Percentiles rank a stretch among this genome's conserved stretches.
Conservation (phyloP, 2,329 filamentous ascomycete species). For the Cladosporium sp. region DNA sequence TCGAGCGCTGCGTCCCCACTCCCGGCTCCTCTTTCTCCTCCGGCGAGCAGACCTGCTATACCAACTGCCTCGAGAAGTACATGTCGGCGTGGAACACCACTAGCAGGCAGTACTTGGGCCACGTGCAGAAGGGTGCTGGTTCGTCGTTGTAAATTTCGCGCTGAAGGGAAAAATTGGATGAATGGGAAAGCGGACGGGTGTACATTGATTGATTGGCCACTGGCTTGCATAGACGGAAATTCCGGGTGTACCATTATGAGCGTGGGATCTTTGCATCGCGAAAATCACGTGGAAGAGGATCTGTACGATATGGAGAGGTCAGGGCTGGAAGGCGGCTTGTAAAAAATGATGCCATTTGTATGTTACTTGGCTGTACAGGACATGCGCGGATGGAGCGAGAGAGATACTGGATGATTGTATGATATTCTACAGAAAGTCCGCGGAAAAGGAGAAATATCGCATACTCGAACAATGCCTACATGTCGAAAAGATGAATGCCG, state of each 20-base stretch:
- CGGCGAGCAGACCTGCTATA: slow-evolving; percentile 48
- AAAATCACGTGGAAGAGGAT: background rate
- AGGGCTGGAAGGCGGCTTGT: background rate
- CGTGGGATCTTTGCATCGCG: background rate
- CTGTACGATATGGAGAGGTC: slow-evolving; percentile 3
- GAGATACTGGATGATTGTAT: background rate
- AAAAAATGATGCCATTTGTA: no score
- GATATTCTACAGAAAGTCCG: slow-evolving; percentile 1
- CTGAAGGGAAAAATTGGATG: background rate
- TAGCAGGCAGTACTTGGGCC: slow-evolving; percentile 45
- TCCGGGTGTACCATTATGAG: background rate
- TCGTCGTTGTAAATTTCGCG: background rate
- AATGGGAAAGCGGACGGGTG: background rate
- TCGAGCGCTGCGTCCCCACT: slow-evolving; percentile 52
- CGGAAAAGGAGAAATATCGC: background rate
- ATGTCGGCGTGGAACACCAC: slow-evolving; percentile 52
- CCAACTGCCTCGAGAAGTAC: slow-evolving; percentile 53
- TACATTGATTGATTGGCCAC: background rate
- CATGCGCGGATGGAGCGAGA: background rate
- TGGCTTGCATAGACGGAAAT: background rate
- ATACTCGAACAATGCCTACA: background rate
- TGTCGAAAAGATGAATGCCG: background rate
- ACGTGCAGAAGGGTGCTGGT: slow-evolving; percentile 41
- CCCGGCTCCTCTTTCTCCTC: slow-evolving; percentile 48
- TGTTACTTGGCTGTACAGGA: background rate